phyloP scores from a whole-genome alignment of 257 asterid species.

The Catharanthus roseus region DNA sequence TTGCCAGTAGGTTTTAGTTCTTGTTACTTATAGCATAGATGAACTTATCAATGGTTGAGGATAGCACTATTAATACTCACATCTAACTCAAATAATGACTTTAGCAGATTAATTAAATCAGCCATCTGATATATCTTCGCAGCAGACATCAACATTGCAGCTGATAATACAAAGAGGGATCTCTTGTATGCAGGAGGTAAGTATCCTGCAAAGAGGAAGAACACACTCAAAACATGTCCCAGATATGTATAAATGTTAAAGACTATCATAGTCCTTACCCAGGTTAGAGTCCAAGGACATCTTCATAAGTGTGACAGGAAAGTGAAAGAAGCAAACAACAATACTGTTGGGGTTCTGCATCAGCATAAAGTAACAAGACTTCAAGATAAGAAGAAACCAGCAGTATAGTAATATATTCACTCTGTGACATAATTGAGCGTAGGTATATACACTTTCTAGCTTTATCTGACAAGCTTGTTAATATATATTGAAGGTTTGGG shows the following conservation, averaged over 20 bases:
- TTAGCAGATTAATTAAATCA: slow-evolving; percentile 48
- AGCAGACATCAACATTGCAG: slow-evolving; percentile 69
- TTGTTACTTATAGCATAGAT: not conserved
- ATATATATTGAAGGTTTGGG: not conserved
- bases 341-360: slow-evolving; percentile 58
- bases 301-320: slow-evolving; percentile 70
- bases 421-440: not conserved
- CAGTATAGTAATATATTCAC: not conserved
- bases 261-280: slow-evolving; percentile 31
- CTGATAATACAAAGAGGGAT: slow-evolving; percentile 67
- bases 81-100: slow-evolving; percentile 43
- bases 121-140: slow-evolving; percentile 64
- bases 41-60: not conserved
- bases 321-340: slow-evolving; percentile 71
- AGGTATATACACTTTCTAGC: not conserved
- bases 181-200: slow-evolving; percentile 64
- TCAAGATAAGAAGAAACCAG: not conserved
- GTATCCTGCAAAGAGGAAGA: slow-evolving; percentile 42
- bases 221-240: slow-evolving; percentile 6
- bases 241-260: not conserved
- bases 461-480: not conserved
- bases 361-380: slow-evolving; percentile 16
- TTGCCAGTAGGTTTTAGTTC: too few relatives aligned
- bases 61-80: slow-evolving; percentile 44
- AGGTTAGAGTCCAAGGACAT: slow-evolving; percentile 51